Evolutionary conservation across 75 land plant genomes (phyloP), one percentile per base, ranked within the genome.

Genomic region (Cryptomeria japonica): DNA sequence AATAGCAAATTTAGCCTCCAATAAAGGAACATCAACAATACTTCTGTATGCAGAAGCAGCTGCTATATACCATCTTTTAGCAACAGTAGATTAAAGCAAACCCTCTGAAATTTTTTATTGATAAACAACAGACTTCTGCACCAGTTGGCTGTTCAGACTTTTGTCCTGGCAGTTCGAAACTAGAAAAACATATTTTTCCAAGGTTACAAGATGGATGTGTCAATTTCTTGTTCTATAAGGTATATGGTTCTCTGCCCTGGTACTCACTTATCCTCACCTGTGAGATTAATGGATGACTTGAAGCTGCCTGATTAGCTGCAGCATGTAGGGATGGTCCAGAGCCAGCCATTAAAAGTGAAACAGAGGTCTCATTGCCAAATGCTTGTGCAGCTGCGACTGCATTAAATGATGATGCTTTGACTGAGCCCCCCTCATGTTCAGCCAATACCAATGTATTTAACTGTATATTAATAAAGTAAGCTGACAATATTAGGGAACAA

Each of bases 331-430:
- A 87, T 84, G 96, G 89, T 58, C 96, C 95, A 0, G 95, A 91
- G 0, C 98, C 98, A 84, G 96, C 96, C 82, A 96, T 83, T n/a
- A 95, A 89, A 76, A 96, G 34, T 12, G 98, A 94, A 38, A 96
- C 76, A 3, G 98, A 87, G 82, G 91, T 94, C 19, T 88, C 91
- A 64, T 95, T 89, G 39, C 88, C 91, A 58, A 95, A 84, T 19
- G 88, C 88, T 15, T 86, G 89, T n/a, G 98, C 97, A 87, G 98
- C 98, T 55, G 87, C 91, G 31, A 96, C 87, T 13, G 96, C 96
- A 90, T 94, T 96, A 61, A 95, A 32, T 32, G 95, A 91, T 56
- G 95, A 91, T 16, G 90, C 87, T 72, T 93, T 96, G 28, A 96
- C 58, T 1, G 85, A 86, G 16, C 98, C 95, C 36, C 91, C 94